A percentile compares a stretch with the other conserved stretches of the same genome.
Conservation (phyloP, 768 basidiomycete genomes). For the Lactarius hengduanensis region DNA sequence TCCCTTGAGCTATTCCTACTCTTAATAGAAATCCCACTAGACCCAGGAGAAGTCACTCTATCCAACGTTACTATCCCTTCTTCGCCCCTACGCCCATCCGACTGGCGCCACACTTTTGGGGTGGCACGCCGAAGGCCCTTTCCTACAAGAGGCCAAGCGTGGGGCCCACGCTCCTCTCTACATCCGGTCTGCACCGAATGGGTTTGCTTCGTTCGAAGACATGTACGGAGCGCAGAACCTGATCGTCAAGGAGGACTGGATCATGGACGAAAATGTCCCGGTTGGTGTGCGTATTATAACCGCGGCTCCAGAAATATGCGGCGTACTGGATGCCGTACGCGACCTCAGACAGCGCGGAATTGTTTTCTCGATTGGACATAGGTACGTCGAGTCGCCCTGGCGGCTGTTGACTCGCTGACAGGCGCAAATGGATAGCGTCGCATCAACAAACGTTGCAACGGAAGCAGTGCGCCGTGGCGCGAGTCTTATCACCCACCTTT, state of each 20-base stretch:
- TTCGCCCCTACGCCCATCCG: constrained; percentile 64
- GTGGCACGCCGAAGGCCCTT: constrained; percentile 92
- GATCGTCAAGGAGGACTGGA: constrained; percentile 63
- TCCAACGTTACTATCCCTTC: constrained; percentile 63
- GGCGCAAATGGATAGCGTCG: constrained; percentile 48
- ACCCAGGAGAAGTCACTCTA: constrained; percentile 78
- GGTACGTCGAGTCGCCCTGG: constrained; percentile 42
- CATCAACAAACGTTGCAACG: constrained; percentile 70
- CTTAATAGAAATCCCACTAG: constrained; percentile 38
- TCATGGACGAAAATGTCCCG: constrained; percentile 43
- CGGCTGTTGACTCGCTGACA: constrained; percentile 13
- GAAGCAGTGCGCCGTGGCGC: constrained; percentile 71
- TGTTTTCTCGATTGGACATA: constrained; percentile 86
- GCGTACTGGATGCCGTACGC: constrained; percentile 69
- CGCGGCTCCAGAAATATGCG: constrained; percentile 81
- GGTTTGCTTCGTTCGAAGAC: constrained; percentile 65
- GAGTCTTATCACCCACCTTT: constrained; percentile 85
- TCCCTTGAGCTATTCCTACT: neutral
- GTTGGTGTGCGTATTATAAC: constrained; percentile 78
- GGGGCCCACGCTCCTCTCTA: constrained; percentile 77
- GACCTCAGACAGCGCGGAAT: constrained; percentile 64
- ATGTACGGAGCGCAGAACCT: constrained; percentile 72
- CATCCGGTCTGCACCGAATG: constrained; percentile 60
- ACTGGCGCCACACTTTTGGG: constrained; percentile 74
- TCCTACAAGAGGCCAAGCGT: constrained; percentile 76